Evolutionary conservation across 805 yeast genomes (phyloP).

Genomic region (Jamesozyma hellenica): DNA sequence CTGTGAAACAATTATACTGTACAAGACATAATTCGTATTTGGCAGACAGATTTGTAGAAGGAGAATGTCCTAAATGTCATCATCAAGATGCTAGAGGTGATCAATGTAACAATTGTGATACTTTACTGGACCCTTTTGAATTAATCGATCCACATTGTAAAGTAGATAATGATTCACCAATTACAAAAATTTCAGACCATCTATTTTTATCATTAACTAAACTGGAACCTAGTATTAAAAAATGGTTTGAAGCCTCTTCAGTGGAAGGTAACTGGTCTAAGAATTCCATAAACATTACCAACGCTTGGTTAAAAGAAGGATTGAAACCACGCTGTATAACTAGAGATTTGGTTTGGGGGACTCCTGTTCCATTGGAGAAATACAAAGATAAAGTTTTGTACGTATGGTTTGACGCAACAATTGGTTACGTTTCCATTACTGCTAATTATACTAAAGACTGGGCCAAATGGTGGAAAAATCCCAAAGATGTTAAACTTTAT

Average conservation of each 20-base stretch:
- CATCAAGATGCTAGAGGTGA: constrained; percentile 98
- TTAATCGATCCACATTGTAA: constrained; percentile 91
- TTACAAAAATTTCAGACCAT: constrained; percentile 70
- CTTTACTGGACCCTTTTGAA: constrained; percentile 79
- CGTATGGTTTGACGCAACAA: constrained; percentile 97
- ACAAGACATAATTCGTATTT: constrained; percentile 78
- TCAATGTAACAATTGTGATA: constrained; percentile 95
- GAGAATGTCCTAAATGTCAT: constrained; percentile 87
- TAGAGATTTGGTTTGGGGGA: constrained; percentile 96
- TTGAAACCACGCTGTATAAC: constrained; percentile 89
- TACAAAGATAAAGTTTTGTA: constrained; percentile 83
- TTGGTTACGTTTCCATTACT: constrained; percentile 91
- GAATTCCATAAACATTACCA: constrained; percentile 78
- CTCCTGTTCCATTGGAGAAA: constrained; percentile 84
- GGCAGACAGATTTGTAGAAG: constrained; percentile 95
- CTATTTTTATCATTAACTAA: constrained; percentile 74
- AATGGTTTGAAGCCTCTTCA: constrained; percentile 63
- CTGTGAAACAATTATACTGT: constrained; percentile 83
- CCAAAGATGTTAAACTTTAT: constrained; percentile 72
- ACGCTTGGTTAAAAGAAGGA: constrained; percentile 88
- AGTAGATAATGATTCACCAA: constrained; percentile 72
- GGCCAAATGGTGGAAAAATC: constrained; percentile 89
- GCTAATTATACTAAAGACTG: constrained; percentile 80
- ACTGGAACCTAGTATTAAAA: constrained; percentile 61
- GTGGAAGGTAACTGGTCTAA: constrained; percentile 79